Evolutionary conservation across 148 eudicot genomes (phyloP).

Genomic region (Vaccinium myrtillus): DNA sequence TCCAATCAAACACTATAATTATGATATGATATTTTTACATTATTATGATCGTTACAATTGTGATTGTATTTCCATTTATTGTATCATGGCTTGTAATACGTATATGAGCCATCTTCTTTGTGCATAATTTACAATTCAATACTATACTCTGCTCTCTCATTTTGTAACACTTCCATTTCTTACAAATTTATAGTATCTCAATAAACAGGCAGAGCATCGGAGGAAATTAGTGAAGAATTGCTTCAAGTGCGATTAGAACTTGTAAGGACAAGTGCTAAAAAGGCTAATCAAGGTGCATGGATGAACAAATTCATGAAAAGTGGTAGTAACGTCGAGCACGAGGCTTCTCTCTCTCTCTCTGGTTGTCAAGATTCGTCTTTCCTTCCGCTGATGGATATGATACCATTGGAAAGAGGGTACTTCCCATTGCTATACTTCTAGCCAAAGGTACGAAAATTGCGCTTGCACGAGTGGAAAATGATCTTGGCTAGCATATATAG

Average conservation of each 20-base stretch:
- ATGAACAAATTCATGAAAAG: not conserved
- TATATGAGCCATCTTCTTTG: no score
- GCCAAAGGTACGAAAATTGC: slow-evolving; percentile 29
- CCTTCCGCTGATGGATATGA: not conserved
- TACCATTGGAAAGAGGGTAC: not conserved
- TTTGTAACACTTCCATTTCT: no score
- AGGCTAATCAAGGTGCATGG: not conserved
- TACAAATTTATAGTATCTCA: no score
- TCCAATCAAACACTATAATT: no score
- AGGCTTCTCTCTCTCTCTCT: slow-evolving; percentile 39
- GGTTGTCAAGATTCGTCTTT: slow-evolving; percentile 49
- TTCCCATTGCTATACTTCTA: slow-evolving; percentile 11
- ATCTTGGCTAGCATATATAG: no score
- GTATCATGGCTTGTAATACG: no score
- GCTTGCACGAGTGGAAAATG: no score
- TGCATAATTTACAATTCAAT: no score
- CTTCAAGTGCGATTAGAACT: not conserved
- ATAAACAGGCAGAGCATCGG: not conserved
- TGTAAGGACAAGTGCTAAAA: not conserved
- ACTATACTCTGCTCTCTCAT: no score
- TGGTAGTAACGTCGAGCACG: slow-evolving; percentile 32
- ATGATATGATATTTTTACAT: no score
- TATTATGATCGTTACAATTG: no score
- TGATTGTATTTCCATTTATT: no score
- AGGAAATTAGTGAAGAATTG: not conserved